Base-by-base conservation (phyloP, 768 basidiomycete genomes). In the Leucocoprinus sp. region DNA sequence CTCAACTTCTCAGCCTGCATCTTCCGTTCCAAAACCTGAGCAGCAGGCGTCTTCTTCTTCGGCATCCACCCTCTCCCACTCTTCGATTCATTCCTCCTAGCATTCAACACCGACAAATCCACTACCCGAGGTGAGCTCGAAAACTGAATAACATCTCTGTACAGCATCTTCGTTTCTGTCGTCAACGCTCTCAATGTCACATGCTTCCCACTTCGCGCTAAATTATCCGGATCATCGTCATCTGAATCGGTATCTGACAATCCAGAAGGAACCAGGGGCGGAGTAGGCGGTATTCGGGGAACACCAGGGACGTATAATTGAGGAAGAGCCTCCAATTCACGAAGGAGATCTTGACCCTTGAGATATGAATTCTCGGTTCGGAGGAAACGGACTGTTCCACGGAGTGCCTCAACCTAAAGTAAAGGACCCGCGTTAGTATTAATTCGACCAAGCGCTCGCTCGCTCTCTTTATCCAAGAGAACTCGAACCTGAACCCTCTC, bases 301-400 rank as follows among this genome's bases (percentile, higher is more conserved):
- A 22, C 7, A 39, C n/a, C 49, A 8, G 72, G 70, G 39, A 68
- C 68, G 3, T 74, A 67, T n/a, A 89, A 75, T 0, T 69, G 68
- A 14, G 85, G 86, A 0, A 98, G 70, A 5, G 78, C 57, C 51
- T 84, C 78, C 45, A 98, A 81, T 54, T 91, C 87, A 42, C 75
- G 74, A 48, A 97, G 78, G 0, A 98, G 75, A 55, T 93, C 91
- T 61, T 91, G 88, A 2, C 92, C 90, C 59, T 87, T 93, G 64
- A 98, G 81, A 59, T 89, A 92, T 2, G 89, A 77, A 60, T 98
- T 98, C 63, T 98, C 93, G 27, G 75, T 81, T 18, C 93, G 81
- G n/a, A 99, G 71, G 78, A 87, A 97, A 15, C 90, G 80, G 22
- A 98, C 80, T 0, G 93, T 88, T 4, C 84, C 82, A 31, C 90